Base-by-base conservation (phyloP, 495 filamentous ascomycete genomes). In the Neurospora sp. region DNA sequence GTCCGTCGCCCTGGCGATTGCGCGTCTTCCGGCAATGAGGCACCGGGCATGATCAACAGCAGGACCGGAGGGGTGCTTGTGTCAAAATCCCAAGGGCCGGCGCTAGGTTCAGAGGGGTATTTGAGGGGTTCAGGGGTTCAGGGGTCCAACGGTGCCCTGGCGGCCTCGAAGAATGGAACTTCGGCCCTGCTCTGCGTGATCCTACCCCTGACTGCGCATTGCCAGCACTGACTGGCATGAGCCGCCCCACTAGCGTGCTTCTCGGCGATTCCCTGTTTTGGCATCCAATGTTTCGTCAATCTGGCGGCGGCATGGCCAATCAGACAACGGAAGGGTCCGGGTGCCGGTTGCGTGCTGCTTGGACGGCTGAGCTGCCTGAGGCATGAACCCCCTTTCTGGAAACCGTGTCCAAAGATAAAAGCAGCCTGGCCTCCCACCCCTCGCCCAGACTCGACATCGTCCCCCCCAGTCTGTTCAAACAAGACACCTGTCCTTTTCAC, bases 361-460 rank as follows among this genome's bases (percentile, higher is more conserved):
- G 71, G 37, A 40, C 42, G 53, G 40, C 40, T 38, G 71, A 61
- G 6, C 27, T 72, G 78, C 78, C 79, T 80, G 41, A 80, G 79
- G 79, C 78, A 70, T 3, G 16, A 22, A n/a, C 69, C 73, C 74
- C 77, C 61, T 75, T 74, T 74, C 27, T 59, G 53, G 73, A 61
- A 76, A 70, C 78, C 74, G 78, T 80, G 76, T 45, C 76, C 79
- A 76, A 79, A 80, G 76, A 80, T 80, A 81, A 80, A 80, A 76
- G 77, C 74, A 74, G 70, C 71, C 75, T 73, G 73, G 48, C 71
- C 73, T 71, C 74, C 78, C 76, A 75, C 73, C 73, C 70, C 39
- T 65, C 59, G 59, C 69, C 71, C 68, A 71, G 68, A 72, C 68
- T 65, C 61, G 16, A 65, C 73, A 75, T 71, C 71, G 38, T 44